phyloP scores from a whole-genome alignment of 164 flowering plant species.

The Piper longum region DNA sequence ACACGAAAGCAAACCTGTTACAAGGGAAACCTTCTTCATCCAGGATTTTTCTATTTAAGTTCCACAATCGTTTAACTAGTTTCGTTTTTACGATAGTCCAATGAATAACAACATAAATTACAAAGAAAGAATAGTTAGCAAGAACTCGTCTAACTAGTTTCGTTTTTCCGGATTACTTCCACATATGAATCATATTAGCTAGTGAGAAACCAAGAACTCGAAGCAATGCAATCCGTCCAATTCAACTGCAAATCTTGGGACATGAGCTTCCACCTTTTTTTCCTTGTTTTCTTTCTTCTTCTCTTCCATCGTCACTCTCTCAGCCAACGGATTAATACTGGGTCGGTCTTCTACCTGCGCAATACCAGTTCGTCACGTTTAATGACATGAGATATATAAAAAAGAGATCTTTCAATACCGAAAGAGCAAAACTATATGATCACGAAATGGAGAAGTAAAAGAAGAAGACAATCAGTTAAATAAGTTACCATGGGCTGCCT shows the following conservation, averaged over 20 bases:
- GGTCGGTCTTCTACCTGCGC: slow-evolving; percentile 8
- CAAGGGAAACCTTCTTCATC: no score
- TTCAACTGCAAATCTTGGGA: slow-evolving; percentile 24
- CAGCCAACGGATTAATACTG: not conserved
- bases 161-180: not conserved
- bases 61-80: no score
- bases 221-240: slow-evolving; percentile 34
- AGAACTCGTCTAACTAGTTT: no score
- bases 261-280: slow-evolving; percentile 3
- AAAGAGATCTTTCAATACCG: not conserved
- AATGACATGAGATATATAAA: not conserved
- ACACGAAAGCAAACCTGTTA: no score
- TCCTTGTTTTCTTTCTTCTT: slow-evolving; percentile 3
- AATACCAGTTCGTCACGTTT: not conserved
- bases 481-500: slow-evolving; percentile 5
- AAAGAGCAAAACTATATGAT: not conserved
- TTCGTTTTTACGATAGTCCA: not conserved
- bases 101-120: no score
- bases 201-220: slow-evolving; percentile 22
- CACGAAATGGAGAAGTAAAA: not conserved
- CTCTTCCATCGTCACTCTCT: not conserved
- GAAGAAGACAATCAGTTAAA: slow-evolving; percentile 3
- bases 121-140: not conserved
- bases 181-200: not conserved
- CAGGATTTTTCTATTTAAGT: no score